phyloP scores from a whole-genome alignment of 2,329 filamentous ascomycete species.

The Aspergillus costaricaensis region DNA sequence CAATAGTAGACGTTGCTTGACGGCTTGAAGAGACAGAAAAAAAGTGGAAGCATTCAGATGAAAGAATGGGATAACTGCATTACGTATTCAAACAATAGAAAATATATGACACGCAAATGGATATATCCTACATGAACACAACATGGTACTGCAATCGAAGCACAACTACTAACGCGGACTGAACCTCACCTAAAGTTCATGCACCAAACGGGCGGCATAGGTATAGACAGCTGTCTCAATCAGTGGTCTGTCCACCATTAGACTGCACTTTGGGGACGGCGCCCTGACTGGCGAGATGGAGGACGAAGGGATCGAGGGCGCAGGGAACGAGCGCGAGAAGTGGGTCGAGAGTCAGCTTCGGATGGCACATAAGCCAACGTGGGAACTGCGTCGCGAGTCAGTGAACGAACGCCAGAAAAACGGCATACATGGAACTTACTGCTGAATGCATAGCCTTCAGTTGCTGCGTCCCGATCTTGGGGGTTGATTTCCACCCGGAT shows the following conservation, averaged over 20 bases:
- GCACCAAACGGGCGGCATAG: neutral
- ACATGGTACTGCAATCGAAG: neutral
- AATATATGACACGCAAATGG: neutral
- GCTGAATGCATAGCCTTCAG: slow-evolving; percentile 52
- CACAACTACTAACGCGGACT: neutral
- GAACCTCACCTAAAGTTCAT: neutral
- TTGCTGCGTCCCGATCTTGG: slow-evolving; percentile 41
- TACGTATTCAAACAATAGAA: neutral
- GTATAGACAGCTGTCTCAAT: neutral
- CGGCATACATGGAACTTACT: slow-evolving; percentile 38
- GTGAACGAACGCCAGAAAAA: neutral
- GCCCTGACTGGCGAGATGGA: slow-evolving; percentile 15
- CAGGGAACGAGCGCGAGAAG: slow-evolving; percentile 19
- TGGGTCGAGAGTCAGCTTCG: slow-evolving; percentile 14
- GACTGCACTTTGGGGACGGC: slow-evolving; percentile 20
- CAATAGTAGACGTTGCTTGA: neutral
- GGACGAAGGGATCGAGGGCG: slow-evolving; percentile 16
- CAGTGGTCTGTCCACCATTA: neutral
- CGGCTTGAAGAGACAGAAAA: neutral
- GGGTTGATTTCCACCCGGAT: slow-evolving; percentile 52
- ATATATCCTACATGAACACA: neutral
- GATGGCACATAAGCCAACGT: slow-evolving; percentile 18
- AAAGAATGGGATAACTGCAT: neutral
- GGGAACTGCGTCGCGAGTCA: slow-evolving; percentile 22
- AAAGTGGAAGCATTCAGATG: neutral